Percentiles rank a stretch among this genome's conserved stretches.
Conservation (phyloP, 805 yeast genomes). For the Candida patagonica region DNA sequence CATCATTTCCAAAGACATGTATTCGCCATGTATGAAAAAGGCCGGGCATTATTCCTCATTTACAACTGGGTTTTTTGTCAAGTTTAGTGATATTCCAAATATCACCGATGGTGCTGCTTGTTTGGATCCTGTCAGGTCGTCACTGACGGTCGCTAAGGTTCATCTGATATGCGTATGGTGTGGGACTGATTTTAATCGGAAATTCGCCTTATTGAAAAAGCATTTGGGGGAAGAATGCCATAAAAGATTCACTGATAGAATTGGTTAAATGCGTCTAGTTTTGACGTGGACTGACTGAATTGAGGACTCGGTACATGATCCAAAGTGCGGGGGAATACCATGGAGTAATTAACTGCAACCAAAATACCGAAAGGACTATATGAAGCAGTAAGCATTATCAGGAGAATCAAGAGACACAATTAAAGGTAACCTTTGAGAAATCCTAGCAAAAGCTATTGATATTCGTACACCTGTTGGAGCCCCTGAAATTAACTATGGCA, state of each 20-base stretch:
- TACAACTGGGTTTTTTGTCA: constrained; percentile 54
- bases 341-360: too few species aligned
- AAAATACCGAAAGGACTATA: too few species aligned
- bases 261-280: too few species aligned
- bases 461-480: too few species aligned
- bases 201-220: constrained; percentile 35
- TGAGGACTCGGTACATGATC: too few species aligned
- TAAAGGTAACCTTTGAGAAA: too few species aligned
- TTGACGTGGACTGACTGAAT: too few species aligned
- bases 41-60: constrained; percentile 65
- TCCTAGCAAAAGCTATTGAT: too few species aligned
- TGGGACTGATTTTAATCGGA: constrained; percentile 32
- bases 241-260: not conserved
- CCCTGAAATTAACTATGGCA: too few species aligned
- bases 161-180: constrained; percentile 38
- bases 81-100: constrained; percentile 41
- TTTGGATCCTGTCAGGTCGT: constrained; percentile 35
- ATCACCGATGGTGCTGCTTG: constrained; percentile 8
- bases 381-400: too few species aligned
- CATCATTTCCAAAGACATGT: constrained; percentile 56
- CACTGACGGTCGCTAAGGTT: constrained; percentile 22
- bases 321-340: too few species aligned
- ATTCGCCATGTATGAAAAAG: constrained; percentile 45
- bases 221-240: constrained; percentile 32
- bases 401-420: too few species aligned